These are phyloP conservation scores for Xerocomus brunneocitrinus DNA, from an alignment of 768 basidiomycete genomes.

Conservation along the genomic window DNA sequence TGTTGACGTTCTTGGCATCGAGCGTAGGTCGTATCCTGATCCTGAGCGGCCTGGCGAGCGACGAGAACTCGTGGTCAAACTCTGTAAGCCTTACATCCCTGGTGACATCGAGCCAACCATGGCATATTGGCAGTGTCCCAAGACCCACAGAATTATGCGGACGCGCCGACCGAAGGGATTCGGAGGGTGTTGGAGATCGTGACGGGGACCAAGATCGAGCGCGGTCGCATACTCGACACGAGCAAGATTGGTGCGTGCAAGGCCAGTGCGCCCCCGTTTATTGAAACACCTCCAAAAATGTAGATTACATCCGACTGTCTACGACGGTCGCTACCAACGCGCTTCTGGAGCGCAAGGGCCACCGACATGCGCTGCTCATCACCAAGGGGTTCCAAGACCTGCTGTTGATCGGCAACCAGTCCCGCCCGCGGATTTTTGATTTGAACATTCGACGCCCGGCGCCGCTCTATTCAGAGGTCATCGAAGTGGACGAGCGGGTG, in stretches of 20 bases:
- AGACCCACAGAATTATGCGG: slow-evolving; percentile 81
- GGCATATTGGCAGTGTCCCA: slow-evolving; percentile 61
- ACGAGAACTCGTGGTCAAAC: slow-evolving; percentile 86
- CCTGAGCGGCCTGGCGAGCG: slow-evolving; percentile 53
- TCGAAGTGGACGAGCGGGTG: slow-evolving; percentile 83
- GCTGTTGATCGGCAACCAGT: slow-evolving; percentile 90
- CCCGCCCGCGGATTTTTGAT: slow-evolving; percentile 92
- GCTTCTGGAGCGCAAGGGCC: slow-evolving; percentile 89
- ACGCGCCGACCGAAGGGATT: slow-evolving; percentile 94
- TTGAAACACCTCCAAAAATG: neutral
- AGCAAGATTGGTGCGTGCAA: slow-evolving; percentile 65
- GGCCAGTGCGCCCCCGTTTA: neutral
- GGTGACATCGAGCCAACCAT: neutral
- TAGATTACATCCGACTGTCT: slow-evolving; percentile 87
- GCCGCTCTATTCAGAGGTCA: slow-evolving; percentile 67
- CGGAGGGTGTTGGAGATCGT: slow-evolving; percentile 78
- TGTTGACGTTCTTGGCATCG: neutral
- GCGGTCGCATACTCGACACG: slow-evolving; percentile 64
- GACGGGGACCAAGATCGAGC: slow-evolving; percentile 61
- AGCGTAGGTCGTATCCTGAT: slow-evolving; percentile 65
- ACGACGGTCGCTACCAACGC: slow-evolving; percentile 98
- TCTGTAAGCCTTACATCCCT: slow-evolving; percentile 45
- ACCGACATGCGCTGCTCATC: slow-evolving; percentile 85
- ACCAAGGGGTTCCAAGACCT: slow-evolving; percentile 91
- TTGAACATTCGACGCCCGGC: slow-evolving; percentile 77